Evolutionary conservation across 805 yeast species (phyloP), one percentile per base, ranked within the genome.

Genomic region (Ogataea wickerhamii): DNA sequence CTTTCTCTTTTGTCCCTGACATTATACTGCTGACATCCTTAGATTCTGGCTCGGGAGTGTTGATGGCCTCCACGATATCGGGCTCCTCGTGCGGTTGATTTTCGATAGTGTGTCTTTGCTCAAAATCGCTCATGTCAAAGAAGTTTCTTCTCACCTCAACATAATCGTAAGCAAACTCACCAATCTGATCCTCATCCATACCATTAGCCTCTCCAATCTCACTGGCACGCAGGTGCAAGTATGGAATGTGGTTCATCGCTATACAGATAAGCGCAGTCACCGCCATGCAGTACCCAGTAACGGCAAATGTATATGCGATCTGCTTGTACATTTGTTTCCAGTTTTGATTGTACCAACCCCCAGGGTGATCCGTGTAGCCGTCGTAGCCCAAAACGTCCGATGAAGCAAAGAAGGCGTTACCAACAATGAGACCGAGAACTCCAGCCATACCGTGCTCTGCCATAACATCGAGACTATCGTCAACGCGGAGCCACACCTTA

Each of bases 381-480:
- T 91, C 98, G 61, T 87, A 82, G 12, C 96, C 96, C 45, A 91
- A 76, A 37, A 93, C 94, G 61, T 87, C 83, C 38, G 83, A 76
- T 5, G 89, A 86, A 12, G 86, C 97, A 57, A 93, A 89, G 1
- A 91, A 57, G 0, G 86, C 96, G 57, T 87, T 88, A 3, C 47
- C 47, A 67, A 87, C 88, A n/a, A 91, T 41, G 33, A 89, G 70
- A 0, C 98, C 98, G 32, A 91, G 73, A 32, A 89, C 73, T 22
- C 98, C 98, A 0, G 97, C 98, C 52, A 91, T 73, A 34, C 96
- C 98, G 80, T 91, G 98, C 77, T 91, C 98, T n/a, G 98, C 98
- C 59, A 91, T 73, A 36, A 88, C 80, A 82, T 93, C 98, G 52
- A 93, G 68, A 2, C 96, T 81, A 66, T 91, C 98, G 61, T 93